Percentiles rank a stretch among this genome's conserved stretches.
These are phyloP conservation scores for Ogataea chonburiensis DNA, from an alignment of 805 yeast genomes.

Conservation along the genomic window DNA sequence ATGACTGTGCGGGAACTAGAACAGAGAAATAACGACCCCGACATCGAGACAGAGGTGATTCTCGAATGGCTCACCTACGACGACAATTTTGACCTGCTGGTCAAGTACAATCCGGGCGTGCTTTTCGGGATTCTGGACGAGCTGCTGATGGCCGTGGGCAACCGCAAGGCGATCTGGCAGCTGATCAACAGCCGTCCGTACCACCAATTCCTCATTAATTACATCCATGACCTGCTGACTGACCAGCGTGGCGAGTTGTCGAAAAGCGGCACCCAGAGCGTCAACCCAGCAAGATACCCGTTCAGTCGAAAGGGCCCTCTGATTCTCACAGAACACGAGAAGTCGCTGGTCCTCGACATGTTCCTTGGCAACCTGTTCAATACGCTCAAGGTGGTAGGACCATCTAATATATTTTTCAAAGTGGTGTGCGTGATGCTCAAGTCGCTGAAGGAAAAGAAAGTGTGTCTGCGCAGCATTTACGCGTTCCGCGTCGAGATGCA, in stretches of 20 bases:
- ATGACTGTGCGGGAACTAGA: constrained; percentile 24
- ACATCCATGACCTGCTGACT: constrained; percentile 57
- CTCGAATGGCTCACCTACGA: constrained; percentile 45
- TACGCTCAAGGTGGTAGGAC: constrained; percentile 35
- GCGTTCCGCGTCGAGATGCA: constrained; percentile 62
- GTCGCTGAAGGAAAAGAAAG: constrained; percentile 44
- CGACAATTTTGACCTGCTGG: constrained; percentile 46
- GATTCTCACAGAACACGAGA: constrained; percentile 56
- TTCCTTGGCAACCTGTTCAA: constrained; percentile 57
- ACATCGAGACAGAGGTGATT: constrained; percentile 49
- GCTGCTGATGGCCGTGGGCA: constrained; percentile 65
- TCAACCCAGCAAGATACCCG: constrained; percentile 18
- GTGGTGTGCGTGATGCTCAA: constrained; percentile 63
- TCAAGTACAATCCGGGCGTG: constrained; percentile 50
- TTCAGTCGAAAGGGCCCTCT: constrained; percentile 61
- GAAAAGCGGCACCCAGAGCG: background rate
- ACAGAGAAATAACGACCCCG: constrained; percentile 25
- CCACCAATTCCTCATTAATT: constrained; percentile 55
- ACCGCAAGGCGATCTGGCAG: constrained; percentile 64
- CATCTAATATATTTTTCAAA: constrained; percentile 37
- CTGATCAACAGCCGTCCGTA: constrained; percentile 61
- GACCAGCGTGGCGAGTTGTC: constrained; percentile 50
- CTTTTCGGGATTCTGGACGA: constrained; percentile 64
- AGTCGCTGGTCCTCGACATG: constrained; percentile 67
- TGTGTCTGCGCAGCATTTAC: constrained; percentile 42